phyloP scores from a whole-genome alignment of 352 stramenopile species.

The Pythium scleroteichum region DNA sequence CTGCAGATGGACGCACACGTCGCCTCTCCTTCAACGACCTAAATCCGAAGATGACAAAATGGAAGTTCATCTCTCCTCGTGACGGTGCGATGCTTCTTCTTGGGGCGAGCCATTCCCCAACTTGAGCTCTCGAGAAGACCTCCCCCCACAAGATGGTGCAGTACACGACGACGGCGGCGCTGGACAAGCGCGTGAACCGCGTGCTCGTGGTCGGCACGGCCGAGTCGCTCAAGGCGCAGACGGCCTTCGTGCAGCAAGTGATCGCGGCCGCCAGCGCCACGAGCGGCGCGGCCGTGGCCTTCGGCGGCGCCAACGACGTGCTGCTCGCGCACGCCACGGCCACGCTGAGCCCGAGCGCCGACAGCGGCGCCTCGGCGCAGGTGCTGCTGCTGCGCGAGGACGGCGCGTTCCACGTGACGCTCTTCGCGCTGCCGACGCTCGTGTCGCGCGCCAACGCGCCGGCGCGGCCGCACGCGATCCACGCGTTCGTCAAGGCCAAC shows the following conservation, averaged over 20 bases:
- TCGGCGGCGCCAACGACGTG: conserved; percentile 38
- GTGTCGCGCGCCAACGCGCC: conserved; percentile 72
- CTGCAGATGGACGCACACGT: conserved; percentile 5
- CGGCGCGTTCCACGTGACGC: conserved; percentile 43
- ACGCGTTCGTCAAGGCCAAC: conserved; percentile 61
- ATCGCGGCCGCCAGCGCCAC: conserved; percentile 27
- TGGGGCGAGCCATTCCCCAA: conserved; percentile 14
- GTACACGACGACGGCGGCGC: conserved; percentile 29
- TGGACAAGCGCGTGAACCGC: conserved; percentile 43
- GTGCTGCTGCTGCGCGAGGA: conserved; percentile 45
- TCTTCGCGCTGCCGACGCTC: conserved; percentile 57
- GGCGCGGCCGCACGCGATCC: conserved; percentile 75
- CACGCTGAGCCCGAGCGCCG: conserved; percentile 38
- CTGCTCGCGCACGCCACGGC: conserved; percentile 56
- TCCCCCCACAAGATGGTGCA: conserved; percentile 35
- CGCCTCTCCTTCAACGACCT: conserved; percentile 5
- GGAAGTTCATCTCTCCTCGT: conserved; percentile 8
- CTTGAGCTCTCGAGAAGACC: conserved; percentile 12
- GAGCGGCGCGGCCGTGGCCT: conserved; percentile 29
- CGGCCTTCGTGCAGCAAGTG: conserved; percentile 42
- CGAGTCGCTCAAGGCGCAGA: conserved; percentile 45
- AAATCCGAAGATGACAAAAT: too few relatives aligned
- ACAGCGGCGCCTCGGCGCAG: conserved; percentile 48
- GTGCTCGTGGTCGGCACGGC: conserved; percentile 52
- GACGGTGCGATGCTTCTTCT: conserved; percentile 8